A percentile compares a stretch with the other conserved stretches of the same genome.
phyloP scores from a whole-genome alignment of 768 basidiomycete genomes.

The Phlebiopsis flavidoalba region DNA sequence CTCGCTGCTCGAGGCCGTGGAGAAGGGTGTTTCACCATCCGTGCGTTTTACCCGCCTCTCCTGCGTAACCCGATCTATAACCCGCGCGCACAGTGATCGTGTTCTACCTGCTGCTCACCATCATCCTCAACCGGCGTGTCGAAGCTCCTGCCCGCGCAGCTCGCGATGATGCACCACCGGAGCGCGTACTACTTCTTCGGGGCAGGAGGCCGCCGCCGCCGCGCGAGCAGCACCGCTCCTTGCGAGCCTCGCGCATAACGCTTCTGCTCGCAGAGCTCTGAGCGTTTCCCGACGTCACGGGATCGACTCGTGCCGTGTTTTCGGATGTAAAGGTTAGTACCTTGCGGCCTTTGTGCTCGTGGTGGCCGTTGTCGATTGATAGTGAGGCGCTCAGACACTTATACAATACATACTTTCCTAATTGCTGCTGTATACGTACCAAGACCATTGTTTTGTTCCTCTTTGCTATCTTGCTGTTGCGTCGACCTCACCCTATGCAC shows the following conservation, averaged over 20 bases:
- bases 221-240: neutral
- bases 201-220: conserved; percentile 29
- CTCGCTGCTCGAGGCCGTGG: conserved; percentile 63
- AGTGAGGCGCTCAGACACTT: neutral
- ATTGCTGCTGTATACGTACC: neutral
- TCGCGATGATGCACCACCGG: conserved; percentile 43
- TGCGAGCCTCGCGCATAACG: neutral
- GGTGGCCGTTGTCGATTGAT: neutral
- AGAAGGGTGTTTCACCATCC: conserved; percentile 53
- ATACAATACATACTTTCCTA: neutral
- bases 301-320: no score
- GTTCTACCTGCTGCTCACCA: conserved; percentile 32
- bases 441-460: no score
- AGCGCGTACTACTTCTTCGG: conserved; percentile 58
- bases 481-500: neutral
- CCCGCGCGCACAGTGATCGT: conserved; percentile 31
- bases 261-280: neutral
- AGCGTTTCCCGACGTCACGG: neutral
- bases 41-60: conserved; percentile 35
- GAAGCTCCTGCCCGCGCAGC: conserved; percentile 51
- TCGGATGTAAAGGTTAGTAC: no score
- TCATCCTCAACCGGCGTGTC: conserved; percentile 47
- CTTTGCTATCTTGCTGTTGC: no score
- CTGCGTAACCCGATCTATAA: neutral
- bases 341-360: no score